phyloP scores from a whole-genome alignment of 2,329 filamentous ascomycete genomes.

The Epichloe glyceriae region DNA sequence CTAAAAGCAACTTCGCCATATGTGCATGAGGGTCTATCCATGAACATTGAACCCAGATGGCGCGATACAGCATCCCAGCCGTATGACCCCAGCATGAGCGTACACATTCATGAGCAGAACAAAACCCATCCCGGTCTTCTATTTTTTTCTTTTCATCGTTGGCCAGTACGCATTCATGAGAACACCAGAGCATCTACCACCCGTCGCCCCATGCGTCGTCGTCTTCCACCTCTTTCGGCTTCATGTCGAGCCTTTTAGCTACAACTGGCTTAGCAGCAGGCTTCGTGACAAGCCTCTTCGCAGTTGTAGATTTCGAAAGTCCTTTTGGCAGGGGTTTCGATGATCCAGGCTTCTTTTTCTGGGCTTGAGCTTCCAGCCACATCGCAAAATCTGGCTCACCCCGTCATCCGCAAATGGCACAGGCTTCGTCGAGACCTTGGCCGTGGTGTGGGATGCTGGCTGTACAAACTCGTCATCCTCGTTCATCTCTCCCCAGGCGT shows the following conservation, averaged over 20 bases:
- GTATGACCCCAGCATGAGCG: background rate
- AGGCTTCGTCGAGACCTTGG: slow-evolving; percentile 21
- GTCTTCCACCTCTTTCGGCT: slow-evolving; percentile 45
- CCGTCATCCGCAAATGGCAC: slow-evolving; percentile 64
- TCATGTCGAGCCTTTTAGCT: slow-evolving; percentile 57
- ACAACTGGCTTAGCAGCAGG: slow-evolving; percentile 28
- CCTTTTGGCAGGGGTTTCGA: slow-evolving; percentile 71
- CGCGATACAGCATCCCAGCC: background rate
- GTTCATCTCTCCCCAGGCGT: slow-evolving; percentile 65
- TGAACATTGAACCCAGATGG: background rate
- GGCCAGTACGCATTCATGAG: background rate
- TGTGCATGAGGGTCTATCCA: background rate
- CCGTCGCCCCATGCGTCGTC: slow-evolving; percentile 56
- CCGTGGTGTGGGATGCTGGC: slow-evolving; percentile 16
- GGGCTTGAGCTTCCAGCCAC: slow-evolving; percentile 79
- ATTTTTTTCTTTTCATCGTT: background rate
- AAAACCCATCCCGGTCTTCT: background rate
- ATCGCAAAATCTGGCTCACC: slow-evolving; percentile 80
- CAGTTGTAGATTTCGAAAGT: slow-evolving; percentile 44
- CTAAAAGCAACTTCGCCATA: background rate
- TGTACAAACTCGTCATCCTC: slow-evolving; percentile 34
- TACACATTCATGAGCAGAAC: background rate
- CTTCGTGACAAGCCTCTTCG: slow-evolving; percentile 31
- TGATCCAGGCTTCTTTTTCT: slow-evolving; percentile 57
- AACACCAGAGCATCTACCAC: slow-evolving; percentile 30